Percentiles rank a stretch among this genome's conserved stretches.
These are phyloP conservation scores for Pugionium dolabratum DNA, from an alignment of 345 rosid species.

Conservation along the genomic window DNA sequence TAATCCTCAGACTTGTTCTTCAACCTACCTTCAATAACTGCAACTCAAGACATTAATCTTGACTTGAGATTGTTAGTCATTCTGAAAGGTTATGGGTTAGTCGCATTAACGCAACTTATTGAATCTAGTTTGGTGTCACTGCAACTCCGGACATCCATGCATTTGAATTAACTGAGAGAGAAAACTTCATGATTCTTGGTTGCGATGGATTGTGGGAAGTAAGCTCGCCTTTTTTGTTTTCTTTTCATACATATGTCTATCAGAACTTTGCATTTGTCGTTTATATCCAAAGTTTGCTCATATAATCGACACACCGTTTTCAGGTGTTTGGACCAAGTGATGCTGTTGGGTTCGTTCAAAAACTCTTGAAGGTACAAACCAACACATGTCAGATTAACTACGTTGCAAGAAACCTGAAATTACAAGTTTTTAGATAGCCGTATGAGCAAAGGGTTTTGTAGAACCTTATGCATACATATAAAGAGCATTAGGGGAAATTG, in stretches of 20 bases:
- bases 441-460: not conserved
- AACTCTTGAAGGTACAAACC: conserved; percentile 62
- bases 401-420: not conserved
- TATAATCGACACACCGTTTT: conserved; percentile 14
- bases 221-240: not conserved
- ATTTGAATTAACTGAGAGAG: conserved; percentile 71
- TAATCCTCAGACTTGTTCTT: not conserved
- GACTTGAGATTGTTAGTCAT: conserved; percentile 2
- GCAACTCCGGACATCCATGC: conserved; percentile 88
- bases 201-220: conserved; percentile 98
- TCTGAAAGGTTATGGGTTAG: conserved; percentile 15
- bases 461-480: not conserved
- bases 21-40: conserved; percentile 22
- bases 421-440: too few species aligned
- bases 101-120: conserved; percentile 36
- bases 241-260: not conserved
- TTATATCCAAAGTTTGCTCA: conserved; percentile 11
- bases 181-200: conserved; percentile 81
- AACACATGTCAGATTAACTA: not conserved
- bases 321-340: conserved; percentile 92
- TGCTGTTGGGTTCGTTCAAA: conserved; percentile 81
- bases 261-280: not conserved
- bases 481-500: not conserved
- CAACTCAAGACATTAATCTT: conserved; percentile 1
- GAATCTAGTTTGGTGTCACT: conserved; percentile 74